Base-by-base conservation (phyloP, 1,284 basidiomycete genomes). In the Fomitopsis palustris region DNA sequence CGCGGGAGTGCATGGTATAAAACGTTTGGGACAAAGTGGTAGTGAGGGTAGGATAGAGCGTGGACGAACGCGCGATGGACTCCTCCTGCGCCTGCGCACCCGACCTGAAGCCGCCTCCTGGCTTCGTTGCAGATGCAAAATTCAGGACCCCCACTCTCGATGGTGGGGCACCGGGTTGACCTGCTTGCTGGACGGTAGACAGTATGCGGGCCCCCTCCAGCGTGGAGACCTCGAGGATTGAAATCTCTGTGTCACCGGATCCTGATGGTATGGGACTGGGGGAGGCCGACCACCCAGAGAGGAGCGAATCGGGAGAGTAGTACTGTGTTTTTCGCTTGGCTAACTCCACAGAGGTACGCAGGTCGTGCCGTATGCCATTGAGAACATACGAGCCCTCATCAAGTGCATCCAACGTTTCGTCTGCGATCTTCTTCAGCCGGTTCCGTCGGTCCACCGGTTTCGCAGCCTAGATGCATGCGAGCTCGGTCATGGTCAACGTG, bases 21-120 rank as follows among this genome's bases (percentile, higher is more conserved):
- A 87, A 90, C 33, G 76, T 73, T 58, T 82, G 77, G 0, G 80
- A 82, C 3, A 72, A 71, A 9, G 72, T 69, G 19, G 83, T 82
- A 69, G 81, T 79, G 57, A 90, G 81, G 4, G 83, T 81, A 7
- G 78, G 75, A 64, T 84, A 87, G 12, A 88, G 72, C 0, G 83
- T 85, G 25, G 86, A 88, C 1, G 85, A 81, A 45, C 88, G 82
- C 2, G 88, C 87, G 62, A 90, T 79, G 47, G 84, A 85, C 70
- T 90, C 88, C 69, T 90, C 88, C 68, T 90, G 88, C 3, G 88
- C 87, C 63, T 81, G 81, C 2, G 87, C 80, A 33, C 88, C 89
- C 39, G 64, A 75, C 35, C 82, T 73, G 69, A 90, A 90, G 1
- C 88, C 87, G 6, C 88, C 87, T 1, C 87, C 88, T 1, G 86